phyloP scores from a whole-genome alignment of 2,329 filamentous ascomycete species.

The Hymenoscyphus repandus region DNA sequence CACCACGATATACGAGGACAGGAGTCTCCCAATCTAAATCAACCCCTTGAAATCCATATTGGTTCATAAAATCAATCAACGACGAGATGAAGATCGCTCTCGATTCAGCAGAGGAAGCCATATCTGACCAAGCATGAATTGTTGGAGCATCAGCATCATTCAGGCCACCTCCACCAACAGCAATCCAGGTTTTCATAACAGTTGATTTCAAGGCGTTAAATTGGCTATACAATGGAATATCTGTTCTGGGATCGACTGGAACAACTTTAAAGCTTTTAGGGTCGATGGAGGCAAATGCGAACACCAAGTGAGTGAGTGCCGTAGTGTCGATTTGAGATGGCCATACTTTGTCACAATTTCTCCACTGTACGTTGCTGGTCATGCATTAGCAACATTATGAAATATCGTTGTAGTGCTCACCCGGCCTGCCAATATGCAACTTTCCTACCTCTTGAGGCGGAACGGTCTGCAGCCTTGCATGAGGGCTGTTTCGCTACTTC shows the following conservation, averaged over 20 bases:
- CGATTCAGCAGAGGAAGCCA: constrained; percentile 23
- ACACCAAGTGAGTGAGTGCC: constrained; percentile 33
- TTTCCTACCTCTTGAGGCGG: constrained; percentile 26
- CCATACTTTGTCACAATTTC: constrained; percentile 30
- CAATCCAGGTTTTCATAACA: constrained; percentile 32
- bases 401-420: not conserved
- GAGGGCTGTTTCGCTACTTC: constrained; percentile 19
- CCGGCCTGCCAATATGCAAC: constrained; percentile 35
- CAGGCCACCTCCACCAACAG: constrained; percentile 36
- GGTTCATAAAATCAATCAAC: constrained; percentile 30
- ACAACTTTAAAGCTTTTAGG: constrained; percentile 29
- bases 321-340: constrained; percentile 32
- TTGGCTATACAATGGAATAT: constrained; percentile 17
- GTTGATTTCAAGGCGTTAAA: constrained; percentile 32
- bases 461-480: constrained; percentile 22
- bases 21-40: constrained; percentile 47
- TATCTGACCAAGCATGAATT: constrained; percentile 27
- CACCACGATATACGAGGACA: constrained; percentile 32
- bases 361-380: constrained; percentile 7
- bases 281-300: constrained; percentile 39
- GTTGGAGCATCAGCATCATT: constrained; percentile 27
- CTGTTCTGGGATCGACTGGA: constrained; percentile 24
- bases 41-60: constrained; percentile 37
- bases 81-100: constrained; percentile 36
- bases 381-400: constrained; percentile 21